Evolutionary conservation across 2,329 filamentous ascomycete genomes (phyloP).

Genomic region (Acrodontium crateriforme): DNA sequence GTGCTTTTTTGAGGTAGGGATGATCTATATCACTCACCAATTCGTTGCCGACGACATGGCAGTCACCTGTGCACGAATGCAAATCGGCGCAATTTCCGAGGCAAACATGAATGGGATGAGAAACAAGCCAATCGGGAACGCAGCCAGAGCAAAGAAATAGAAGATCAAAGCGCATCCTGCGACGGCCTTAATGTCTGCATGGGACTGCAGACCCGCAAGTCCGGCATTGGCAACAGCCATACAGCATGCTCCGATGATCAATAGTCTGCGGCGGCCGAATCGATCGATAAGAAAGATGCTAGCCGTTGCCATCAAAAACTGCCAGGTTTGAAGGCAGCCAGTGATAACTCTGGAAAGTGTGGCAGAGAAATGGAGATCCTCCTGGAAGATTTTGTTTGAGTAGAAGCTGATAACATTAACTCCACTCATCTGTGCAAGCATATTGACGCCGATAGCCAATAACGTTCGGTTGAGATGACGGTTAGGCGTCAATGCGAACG

Average conservation of each 20-base stretch:
- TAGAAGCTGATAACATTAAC: constrained; percentile 18
- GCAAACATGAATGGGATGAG: constrained; percentile 22
- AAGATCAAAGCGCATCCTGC: constrained; percentile 14
- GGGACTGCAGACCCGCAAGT: constrained; percentile 11
- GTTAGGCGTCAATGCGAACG: constrained; percentile 14
- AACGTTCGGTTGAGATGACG: constrained; percentile 14
- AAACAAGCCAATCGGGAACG: constrained; percentile 18
- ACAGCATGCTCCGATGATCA: constrained; percentile 14
- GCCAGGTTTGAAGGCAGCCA: constrained; percentile 16
- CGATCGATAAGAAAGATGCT: constrained; percentile 18
- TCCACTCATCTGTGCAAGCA: constrained; percentile 12
- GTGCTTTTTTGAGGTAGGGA: too few species aligned
- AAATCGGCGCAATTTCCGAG: constrained; percentile 19
- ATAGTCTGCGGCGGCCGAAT: constrained; percentile 16
- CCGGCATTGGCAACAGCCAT: constrained; percentile 16
- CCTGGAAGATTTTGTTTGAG: constrained; percentile 12
- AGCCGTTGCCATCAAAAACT: constrained; percentile 13
- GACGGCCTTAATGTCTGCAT: constrained; percentile 8
- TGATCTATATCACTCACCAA: too few species aligned
- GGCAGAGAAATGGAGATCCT: constrained; percentile 10
- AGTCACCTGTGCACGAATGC: constrained; percentile 17
- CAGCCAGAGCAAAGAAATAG: constrained; percentile 14
- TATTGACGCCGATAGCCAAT: constrained; percentile 14
- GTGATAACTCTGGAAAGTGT: constrained; percentile 12
- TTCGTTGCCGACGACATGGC: constrained; percentile 35